Base-by-base conservation (phyloP, 495 filamentous ascomycete species). In the Saxispiralis lemnorum region DNA sequence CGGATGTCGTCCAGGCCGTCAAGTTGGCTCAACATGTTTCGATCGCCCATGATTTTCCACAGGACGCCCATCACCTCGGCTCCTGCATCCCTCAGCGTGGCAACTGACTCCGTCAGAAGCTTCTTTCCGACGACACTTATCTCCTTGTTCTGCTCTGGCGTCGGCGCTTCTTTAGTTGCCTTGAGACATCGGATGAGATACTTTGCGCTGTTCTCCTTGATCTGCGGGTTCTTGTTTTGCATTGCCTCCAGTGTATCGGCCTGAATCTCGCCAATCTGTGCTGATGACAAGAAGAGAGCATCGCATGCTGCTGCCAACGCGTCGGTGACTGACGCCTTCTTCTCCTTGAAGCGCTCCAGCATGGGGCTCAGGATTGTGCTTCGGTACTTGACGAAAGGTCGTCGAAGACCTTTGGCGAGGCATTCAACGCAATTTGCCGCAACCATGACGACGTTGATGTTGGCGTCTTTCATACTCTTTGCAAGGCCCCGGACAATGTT, bases 21-120 rank as follows among this genome's bases (percentile, higher is more conserved):
- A n/a, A 99, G 63, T 56, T 92, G 84, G 6, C 84, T 82, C 35
- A 79, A 82, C 89, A 96, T 99, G n/a, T 79, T 79, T 33, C 89
- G 73, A 56, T 99, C 92, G 35, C 92, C 88, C 67, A 95, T 79
- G 38, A 99, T 96, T 68, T 95, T 96, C 89, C 95, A 95, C 49
- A 99, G 59, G 0, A 86, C 94, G 47, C 92, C 92, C 14, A 99
- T 66, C 30, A 85, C 74, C 55, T 99, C 92, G 11, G 87, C 86
- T 55, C 83, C 89, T 35, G 83, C 83, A 31, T 83, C 79, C 57
- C 92, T 72, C 34, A 87, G 74, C 10, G 68, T 82, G 54, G 92
- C 88, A 41, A 71, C 81, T 1, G 83, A 83, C 49, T 99, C 92
- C 0, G 87, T 78, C 1, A 96, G 70, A 9, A 96, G 67, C 59